Percentiles rank a stretch among this genome's conserved stretches.
These are phyloP conservation scores for bread wheat (Triticum aestivum) DNA, from an alignment of 176 grass and related monocot genomes.

Conservation along the genomic window DNA sequence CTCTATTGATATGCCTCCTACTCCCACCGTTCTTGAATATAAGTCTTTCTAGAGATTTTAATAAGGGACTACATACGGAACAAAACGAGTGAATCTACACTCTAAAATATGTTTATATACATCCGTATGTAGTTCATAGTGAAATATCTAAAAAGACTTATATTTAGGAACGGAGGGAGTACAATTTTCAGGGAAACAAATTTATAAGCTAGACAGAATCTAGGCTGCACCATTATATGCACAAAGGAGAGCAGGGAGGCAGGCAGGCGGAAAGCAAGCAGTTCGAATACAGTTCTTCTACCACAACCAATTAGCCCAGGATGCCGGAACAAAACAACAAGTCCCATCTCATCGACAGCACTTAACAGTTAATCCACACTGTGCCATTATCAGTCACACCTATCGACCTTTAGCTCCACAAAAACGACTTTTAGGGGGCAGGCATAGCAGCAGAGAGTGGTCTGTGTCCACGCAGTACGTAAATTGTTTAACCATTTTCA, in stretches of 20 bases:
- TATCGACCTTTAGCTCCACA: not conserved
- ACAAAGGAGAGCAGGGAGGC: not conserved
- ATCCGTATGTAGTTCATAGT: no score
- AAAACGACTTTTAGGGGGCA: not conserved
- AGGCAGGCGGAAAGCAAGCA: not conserved
- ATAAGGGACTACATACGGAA: no score
- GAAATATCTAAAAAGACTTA: no score
- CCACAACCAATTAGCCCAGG: not conserved
- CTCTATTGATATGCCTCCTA: not conserved
- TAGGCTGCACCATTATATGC: not conserved
- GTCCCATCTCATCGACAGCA: not conserved
- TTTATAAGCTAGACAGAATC: no score
- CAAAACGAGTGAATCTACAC: no score
- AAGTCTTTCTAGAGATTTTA: no score
- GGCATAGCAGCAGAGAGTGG: not conserved
- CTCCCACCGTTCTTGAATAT: no score
- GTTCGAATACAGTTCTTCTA: not conserved
- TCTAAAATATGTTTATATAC: no score
- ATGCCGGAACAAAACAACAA: not conserved
- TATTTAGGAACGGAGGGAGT: no score
- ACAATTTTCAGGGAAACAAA: not conserved
- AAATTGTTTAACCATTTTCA: not conserved
- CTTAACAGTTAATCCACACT: not conserved
- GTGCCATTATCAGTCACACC: not conserved
- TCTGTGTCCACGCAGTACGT: not conserved